Evolutionary conservation across 441 rosid genomes (phyloP), one percentile per base, ranked within the genome.

Genomic region (Biscutella laevigata): DNA sequence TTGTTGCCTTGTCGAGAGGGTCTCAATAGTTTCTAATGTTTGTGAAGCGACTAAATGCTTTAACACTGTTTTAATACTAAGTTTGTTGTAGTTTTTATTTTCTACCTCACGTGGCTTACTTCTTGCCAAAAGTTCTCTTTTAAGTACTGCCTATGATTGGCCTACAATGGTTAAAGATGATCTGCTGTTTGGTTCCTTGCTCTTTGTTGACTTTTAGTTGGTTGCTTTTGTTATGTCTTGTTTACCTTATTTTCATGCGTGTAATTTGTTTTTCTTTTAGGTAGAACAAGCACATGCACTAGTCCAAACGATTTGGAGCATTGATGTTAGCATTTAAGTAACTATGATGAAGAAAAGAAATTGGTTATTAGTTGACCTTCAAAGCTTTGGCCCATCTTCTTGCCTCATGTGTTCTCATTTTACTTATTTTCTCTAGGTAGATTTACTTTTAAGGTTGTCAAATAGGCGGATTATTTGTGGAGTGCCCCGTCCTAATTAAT

Each of bases 301-400:
- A 22, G 45, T 19, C 34, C 56, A 30, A 47, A 53, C 15, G 43
- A 46, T 36, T 45, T 37, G 61, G 27, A 37, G 37, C 50, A 46
- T 46, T 63, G 38, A 56, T 44, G 35, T 64, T 36, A 2, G 21
- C 45, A 38, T 29, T 38, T 28, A 48, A 55, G 48, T 44, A 53
- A 37, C 27, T 38, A 46, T 41, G 53, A 26, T 40, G 63, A 47
- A 29, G 37, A 16, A 22, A 46, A 26, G 44, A 29, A 48, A 55
- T 39, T 47, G 57, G 57, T 57, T 57, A 50, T 49, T 44, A 16
- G 38, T 35, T 57, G 59, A 64, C 64, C 26, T 44, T 49, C 11
- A 55, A 41, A 42, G 46, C 59, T 21, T 35, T 22, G 64, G 41
- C 27, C 70, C 55, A 41, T 65, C 64, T 58, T 16, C 59, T 28